Conservation (phyloP, 2,329 filamentous ascomycete genomes). For the Hypoxylon sp. region DNA sequence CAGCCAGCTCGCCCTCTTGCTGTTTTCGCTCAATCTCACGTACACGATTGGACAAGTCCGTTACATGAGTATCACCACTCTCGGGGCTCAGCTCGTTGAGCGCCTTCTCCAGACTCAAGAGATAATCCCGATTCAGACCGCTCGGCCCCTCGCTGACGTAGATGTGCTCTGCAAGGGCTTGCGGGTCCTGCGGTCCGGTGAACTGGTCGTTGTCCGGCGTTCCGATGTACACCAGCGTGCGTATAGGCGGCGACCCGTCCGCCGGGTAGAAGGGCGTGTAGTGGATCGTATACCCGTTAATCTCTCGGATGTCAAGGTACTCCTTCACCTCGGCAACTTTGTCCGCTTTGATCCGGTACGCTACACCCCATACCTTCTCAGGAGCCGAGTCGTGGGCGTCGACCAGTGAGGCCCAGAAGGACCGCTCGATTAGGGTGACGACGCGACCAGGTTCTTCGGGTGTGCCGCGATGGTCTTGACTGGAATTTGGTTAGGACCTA, state of each 20-base stretch:
- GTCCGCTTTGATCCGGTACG: constrained; percentile 83
- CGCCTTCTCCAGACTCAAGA: constrained; percentile 83
- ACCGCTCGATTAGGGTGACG: constrained; percentile 88
- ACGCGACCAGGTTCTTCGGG: constrained; percentile 90
- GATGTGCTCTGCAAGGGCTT: constrained; percentile 85
- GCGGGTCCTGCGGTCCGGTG: constrained; percentile 83
- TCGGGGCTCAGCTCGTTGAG: constrained; percentile 80
- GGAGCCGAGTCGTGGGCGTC: constrained; percentile 74
- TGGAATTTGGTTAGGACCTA: constrained; percentile 56
- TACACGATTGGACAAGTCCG: constrained; percentile 82
- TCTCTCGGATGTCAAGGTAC: constrained; percentile 96
- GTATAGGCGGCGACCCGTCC: constrained; percentile 57
- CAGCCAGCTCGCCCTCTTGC: constrained; percentile 32
- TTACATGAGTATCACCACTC: constrained; percentile 86
- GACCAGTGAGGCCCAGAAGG: constrained; percentile 85
- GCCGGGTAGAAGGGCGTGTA: constrained; percentile 85
- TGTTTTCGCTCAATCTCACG: constrained; percentile 69
- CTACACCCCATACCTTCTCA: constrained; percentile 88
- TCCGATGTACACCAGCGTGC: constrained; percentile 89
- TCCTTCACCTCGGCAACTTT: constrained; percentile 85
- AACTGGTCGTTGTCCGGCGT: constrained; percentile 95
- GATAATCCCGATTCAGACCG: constrained; percentile 90
- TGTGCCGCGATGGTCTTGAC: constrained; percentile 95
- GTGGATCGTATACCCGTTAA: constrained; percentile 97
- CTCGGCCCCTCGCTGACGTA: constrained; percentile 82